Percentiles rank a stretch among this genome's conserved stretches.
Evolutionary conservation across 441 rosid genomes (phyloP).

Genomic region (Rhodomyrtus psidioides): DNA sequence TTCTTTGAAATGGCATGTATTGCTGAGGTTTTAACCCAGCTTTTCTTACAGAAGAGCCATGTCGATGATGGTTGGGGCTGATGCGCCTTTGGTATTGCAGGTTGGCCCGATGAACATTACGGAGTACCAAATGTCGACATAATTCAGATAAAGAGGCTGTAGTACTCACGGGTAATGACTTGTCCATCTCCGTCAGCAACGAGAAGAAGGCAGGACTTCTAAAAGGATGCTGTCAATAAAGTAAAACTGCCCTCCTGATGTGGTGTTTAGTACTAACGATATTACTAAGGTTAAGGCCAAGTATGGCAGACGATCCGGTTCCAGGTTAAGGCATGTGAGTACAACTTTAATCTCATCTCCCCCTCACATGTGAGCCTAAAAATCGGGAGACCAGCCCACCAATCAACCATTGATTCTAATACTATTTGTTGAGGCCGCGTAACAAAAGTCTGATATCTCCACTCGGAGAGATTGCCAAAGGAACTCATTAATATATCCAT

Average conservation of each 20-base stretch:
- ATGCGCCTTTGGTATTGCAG: constrained; percentile 31
- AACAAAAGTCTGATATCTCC: no score
- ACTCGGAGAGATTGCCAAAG: no score
- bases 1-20: constrained; percentile 65
- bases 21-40: neutral
- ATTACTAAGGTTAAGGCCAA: neutral
- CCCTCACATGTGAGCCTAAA: no score
- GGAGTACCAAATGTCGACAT: constrained; percentile 70
- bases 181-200: neutral
- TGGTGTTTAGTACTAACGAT: neutral
- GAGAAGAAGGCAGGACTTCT: neutral
- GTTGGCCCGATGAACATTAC: constrained; percentile 77
- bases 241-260: neutral
- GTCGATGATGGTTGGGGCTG: neutral
- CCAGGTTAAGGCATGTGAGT: no score
- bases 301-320: no score
- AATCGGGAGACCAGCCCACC: no score
- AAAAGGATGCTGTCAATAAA: neutral
- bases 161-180: constrained; percentile 64
- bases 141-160: constrained; percentile 65
- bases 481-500: no score
- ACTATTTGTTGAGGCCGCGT: no score
- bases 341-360: no score
- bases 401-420: no score
- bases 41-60: neutral